phyloP scores from a whole-genome alignment of 306 rosid species.

The Erythrophleum fordii region DNA sequence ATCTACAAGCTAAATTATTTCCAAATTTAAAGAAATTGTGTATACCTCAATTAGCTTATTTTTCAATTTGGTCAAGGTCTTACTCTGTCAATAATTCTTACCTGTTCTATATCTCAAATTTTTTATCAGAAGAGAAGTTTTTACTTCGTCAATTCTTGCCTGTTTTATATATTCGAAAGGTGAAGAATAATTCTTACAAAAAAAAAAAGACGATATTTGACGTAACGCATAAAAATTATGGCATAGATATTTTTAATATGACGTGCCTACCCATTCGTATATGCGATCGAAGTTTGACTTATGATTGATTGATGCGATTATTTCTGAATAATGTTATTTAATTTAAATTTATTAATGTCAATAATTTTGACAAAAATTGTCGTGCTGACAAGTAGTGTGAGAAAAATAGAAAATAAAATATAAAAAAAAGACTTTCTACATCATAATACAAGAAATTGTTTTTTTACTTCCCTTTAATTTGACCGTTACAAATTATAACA shows the following conservation, averaged over 20 bases:
- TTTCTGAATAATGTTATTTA: not conserved
- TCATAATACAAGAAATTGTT: not conserved
- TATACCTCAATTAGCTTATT: too few species aligned
- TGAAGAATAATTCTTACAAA: not conserved
- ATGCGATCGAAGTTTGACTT: not conserved
- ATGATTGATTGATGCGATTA: not conserved
- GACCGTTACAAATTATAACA: not conserved
- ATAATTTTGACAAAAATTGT: not conserved
- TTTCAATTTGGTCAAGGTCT: not conserved
- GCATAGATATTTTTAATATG: not conserved
- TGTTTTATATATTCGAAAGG: not conserved
- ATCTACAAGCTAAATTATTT: too few species aligned
- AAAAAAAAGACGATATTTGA: not conserved
- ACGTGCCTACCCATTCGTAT: not conserved
- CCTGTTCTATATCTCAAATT: not conserved
- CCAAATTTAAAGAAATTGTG: too few species aligned
- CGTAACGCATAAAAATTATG: not conserved
- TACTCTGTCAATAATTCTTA: not conserved
- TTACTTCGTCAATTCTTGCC: not conserved
- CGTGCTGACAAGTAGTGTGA: not conserved
- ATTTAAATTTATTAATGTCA: not conserved
- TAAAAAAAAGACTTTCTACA: not conserved
- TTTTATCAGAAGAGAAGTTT: too few species aligned
- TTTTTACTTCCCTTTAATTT: not conserved
- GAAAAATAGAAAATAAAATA: too few species aligned